Conservation (phyloP, 2,329 filamentous ascomycete species). For the Sarocladium oryzae region DNA sequence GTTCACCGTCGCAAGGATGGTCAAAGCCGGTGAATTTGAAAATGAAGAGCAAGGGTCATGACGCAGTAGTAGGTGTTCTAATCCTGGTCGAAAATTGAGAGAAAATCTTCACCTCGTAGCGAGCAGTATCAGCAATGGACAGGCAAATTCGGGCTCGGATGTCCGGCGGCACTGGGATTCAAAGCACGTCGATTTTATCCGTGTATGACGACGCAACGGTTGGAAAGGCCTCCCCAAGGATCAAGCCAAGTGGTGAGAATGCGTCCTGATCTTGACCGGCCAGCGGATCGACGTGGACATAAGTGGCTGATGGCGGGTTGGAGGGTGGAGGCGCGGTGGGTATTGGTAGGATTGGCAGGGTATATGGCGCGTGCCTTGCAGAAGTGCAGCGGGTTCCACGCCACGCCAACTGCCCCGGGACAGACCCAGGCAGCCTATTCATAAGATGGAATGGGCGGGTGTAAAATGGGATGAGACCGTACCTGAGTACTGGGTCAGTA, state of each 20-base stretch:
- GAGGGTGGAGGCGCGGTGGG: constrained; percentile 3
- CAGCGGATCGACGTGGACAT: constrained; percentile 1
- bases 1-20: not conserved
- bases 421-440: not conserved
- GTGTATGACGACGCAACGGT: constrained; percentile 1
- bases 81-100: not conserved
- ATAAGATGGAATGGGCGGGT: not conserved
- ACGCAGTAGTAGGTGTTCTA: not conserved
- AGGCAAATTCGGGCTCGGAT: not conserved
- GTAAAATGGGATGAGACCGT: constrained; percentile 5
- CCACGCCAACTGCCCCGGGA: not conserved
- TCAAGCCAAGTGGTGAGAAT: not conserved
- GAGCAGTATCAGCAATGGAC: not conserved
- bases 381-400: not conserved
- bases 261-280: constrained; percentile 2
- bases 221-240: not conserved
- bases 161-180: not conserved
- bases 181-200: not conserved
- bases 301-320: not conserved
- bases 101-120: not conserved
- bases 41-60: not conserved
- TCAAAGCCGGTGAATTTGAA: not conserved
- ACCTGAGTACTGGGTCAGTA: not conserved
- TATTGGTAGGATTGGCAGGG: not conserved
- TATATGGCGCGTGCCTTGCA: constrained; percentile 5